Base-by-base conservation (phyloP, 1,139 yeast species). In the Hansenula anomala region DNA sequence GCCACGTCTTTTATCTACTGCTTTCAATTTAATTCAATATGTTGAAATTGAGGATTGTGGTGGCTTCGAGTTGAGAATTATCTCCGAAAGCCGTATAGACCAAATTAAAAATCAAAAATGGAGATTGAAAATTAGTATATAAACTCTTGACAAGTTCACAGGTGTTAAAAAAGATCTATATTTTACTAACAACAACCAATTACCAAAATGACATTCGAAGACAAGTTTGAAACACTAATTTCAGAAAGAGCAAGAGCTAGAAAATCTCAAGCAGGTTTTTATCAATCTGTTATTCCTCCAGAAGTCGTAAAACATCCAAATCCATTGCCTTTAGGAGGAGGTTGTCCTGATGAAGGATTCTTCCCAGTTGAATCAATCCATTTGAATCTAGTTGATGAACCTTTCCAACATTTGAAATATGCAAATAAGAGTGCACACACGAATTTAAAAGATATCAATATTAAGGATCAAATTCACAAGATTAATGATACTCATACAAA, bases 291-390 rank as follows among this genome's bases (percentile, higher is more conserved):
- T 11, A 58, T 67, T 2, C 76, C 78, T 4, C 59, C 56, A 15
- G 71, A 68, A 5, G 67, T 64, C 45, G 60, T 59, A 37, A 63
- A 66, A 5, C 78, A 72, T 43, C 66, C 69, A 6, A 56, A 66
- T 25, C 73, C 78, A 4, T 64, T 76, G 28, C 61, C 63, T 28
- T 61, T 78, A 40, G 73, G 72, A 32, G 78, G 73, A 52, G 84
- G 84, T 18, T 67, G 69, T 47, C 85, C 85, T 13, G 74, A 76
- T 50, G 68, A 68, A 40, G 80, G 79, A 1, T 72, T 77, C 52
- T 78, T 78, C 59, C 84, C 84, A 2, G 58, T 78, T 34, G 74
- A 74, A 33, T 64, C 75, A 3, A 67, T 78, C 29, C 70, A 69
- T 36, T 59, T 76, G 33, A 64, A 67, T 41, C 55, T 75, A 32